These are phyloP conservation scores for Niveomyces coronatus DNA, from an alignment of 2,329 filamentous ascomycete genomes.

Conservation along the genomic window DNA sequence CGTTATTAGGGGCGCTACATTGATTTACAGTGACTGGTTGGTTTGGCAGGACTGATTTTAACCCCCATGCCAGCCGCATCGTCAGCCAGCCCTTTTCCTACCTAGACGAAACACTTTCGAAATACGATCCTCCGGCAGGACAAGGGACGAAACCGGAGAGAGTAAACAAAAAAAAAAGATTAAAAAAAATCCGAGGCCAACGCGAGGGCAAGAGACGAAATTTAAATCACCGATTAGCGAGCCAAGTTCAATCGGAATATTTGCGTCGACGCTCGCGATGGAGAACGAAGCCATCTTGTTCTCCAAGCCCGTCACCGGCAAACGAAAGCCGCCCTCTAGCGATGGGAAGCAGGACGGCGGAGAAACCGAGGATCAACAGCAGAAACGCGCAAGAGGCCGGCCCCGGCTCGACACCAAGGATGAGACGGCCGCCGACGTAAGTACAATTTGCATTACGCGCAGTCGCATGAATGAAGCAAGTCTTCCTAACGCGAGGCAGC, in stretches of 20 bases:
- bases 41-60: too few species aligned
- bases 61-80: too few species aligned
- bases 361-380: conserved; percentile 33
- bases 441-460: conserved; percentile 24
- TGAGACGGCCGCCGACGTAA: conserved; percentile 67
- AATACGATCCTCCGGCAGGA: too few species aligned
- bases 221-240: background rate
- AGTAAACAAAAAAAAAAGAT: too few species aligned
- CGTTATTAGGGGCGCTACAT: too few species aligned
- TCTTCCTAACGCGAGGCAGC: conserved; percentile 34
- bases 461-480: background rate
- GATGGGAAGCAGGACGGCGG: conserved; percentile 12
- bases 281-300: background rate
- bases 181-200: too few species aligned
- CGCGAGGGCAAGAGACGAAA: background rate
- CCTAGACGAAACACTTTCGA: too few species aligned
- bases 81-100: too few species aligned
- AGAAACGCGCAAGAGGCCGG: conserved; percentile 58
- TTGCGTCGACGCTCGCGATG: background rate
- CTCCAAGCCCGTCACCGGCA: background rate
- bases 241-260: background rate
- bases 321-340: conserved; percentile 17
- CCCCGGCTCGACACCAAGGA: conserved; percentile 68
- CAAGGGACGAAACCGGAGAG: too few species aligned
- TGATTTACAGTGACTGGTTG: too few species aligned